phyloP scores from a whole-genome alignment of 768 basidiomycete species.

The Dacryopinax primogenitus region DNA sequence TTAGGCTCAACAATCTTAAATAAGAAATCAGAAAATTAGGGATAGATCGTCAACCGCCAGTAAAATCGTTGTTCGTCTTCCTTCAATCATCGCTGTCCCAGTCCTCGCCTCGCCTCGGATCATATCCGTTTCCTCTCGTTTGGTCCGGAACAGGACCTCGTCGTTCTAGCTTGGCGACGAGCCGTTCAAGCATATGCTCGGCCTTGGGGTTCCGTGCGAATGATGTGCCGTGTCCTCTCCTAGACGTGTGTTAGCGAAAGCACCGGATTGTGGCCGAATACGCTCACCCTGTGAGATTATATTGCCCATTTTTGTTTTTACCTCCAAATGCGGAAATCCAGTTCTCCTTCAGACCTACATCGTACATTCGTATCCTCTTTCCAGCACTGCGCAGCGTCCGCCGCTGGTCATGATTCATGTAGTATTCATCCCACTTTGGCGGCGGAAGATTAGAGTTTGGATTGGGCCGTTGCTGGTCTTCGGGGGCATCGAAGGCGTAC shows the following conservation, averaged over 20 bases:
- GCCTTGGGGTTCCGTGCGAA: neutral
- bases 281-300: neutral
- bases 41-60: no score
- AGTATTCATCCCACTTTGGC: neutral
- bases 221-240: neutral
- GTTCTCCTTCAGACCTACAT: neutral
- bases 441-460: neutral
- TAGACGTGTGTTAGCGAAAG: neutral
- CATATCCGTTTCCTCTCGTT: neutral
- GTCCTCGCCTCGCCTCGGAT: neutral
- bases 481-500: neutral
- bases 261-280: neutral
- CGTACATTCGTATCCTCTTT: neutral
- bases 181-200: slow-evolving; percentile 2
- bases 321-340: neutral
- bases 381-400: neutral
- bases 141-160: neutral
- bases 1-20: no score
- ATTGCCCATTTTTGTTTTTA: neutral
- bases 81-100: slow-evolving; percentile 4
- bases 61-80: neutral
- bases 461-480: neutral
- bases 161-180: neutral
- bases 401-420: slow-evolving; percentile 4
- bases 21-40: no score